phyloP scores from a whole-genome alignment of 2,329 filamentous ascomycete species.

The Sarocladium strictum region DNA sequence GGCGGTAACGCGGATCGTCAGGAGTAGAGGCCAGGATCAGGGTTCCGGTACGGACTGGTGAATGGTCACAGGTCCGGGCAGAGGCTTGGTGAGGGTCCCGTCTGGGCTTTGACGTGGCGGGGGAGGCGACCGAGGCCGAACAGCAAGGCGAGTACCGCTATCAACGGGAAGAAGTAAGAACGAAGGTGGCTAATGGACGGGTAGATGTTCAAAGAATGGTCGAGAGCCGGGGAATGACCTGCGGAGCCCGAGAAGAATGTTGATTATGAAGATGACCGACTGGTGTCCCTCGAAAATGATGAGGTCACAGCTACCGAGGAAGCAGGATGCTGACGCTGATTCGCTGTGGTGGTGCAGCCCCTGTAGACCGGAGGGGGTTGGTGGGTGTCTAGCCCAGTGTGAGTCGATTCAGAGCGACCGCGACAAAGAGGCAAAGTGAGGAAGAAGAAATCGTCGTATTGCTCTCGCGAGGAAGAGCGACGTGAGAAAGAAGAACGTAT shows the following conservation, averaged over 20 bases:
- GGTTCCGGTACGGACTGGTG: background rate
- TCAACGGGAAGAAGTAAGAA: background rate
- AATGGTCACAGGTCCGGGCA: slow-evolving; percentile 1
- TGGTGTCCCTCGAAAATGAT: slow-evolving; percentile 15
- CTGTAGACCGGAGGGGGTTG: slow-evolving; percentile 7
- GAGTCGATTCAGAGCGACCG: slow-evolving; percentile 4
- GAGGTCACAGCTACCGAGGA: slow-evolving; percentile 20
- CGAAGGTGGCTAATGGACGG: background rate
- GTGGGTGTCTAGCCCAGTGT: slow-evolving; percentile 2
- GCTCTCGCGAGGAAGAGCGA: background rate
- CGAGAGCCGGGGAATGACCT: background rate
- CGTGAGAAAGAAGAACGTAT: background rate
- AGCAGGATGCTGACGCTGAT: slow-evolving; percentile 13
- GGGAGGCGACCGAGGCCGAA: slow-evolving; percentile 4
- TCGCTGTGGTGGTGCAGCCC: slow-evolving; percentile 11
- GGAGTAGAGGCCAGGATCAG: slow-evolving; percentile 6
- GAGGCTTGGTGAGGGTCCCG: slow-evolving; percentile 5
- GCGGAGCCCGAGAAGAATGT: slow-evolving; percentile 5
- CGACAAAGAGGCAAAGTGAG: background rate
- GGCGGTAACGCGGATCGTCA: slow-evolving; percentile 5
- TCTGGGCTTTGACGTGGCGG: slow-evolving; percentile 6
- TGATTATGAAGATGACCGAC: slow-evolving; percentile 1
- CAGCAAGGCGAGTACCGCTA: background rate
- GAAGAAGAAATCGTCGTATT: background rate
- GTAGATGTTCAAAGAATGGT: background rate